A percentile compares a stretch with the other conserved stretches of the same genome.
phyloP scores from a whole-genome alignment of 805 yeast species.

The Yamadazyma nakazawae region DNA sequence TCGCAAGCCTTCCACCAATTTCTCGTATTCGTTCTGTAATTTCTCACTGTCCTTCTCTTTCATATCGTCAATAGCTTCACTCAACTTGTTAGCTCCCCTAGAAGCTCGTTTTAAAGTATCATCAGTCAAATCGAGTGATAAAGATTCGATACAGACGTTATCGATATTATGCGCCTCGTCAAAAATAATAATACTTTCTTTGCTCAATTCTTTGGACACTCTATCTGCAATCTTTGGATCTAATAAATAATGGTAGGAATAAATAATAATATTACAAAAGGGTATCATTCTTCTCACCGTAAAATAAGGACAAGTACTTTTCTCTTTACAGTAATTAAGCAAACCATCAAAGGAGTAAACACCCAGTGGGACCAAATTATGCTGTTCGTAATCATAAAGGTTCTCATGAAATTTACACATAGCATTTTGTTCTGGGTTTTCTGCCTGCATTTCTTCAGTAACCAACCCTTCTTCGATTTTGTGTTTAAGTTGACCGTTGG shows the following conservation, averaged over 20 bases:
- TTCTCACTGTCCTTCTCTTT: conserved; percentile 78
- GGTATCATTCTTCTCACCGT: conserved; percentile 98
- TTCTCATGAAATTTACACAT: conserved; percentile 92
- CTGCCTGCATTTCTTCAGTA: conserved; percentile 53
- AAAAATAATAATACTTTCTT: conserved; percentile 89
- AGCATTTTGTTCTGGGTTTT: conserved; percentile 29
- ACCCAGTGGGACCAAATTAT: conserved; percentile 84
- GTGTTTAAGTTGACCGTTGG: conserved; percentile 82
- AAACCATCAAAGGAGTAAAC: conserved; percentile 91
- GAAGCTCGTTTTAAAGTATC: conserved; percentile 84
- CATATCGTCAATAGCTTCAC: conserved; percentile 80
- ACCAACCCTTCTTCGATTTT: conserved; percentile 48
- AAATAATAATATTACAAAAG: conserved; percentile 87
- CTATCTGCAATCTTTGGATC: conserved; percentile 98
- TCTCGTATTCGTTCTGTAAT: conserved; percentile 86
- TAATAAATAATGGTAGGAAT: conserved; percentile 91
- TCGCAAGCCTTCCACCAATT: conserved; percentile 83
- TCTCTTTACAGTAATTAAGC: conserved; percentile 69
- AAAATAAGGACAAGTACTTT: conserved; percentile 91
- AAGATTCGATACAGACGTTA: conserved; percentile 95
- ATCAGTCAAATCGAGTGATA: conserved; percentile 88
- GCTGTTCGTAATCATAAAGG: conserved; percentile 80
- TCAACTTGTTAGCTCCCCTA: conserved; percentile 76
- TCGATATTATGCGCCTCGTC: conserved; percentile 99
- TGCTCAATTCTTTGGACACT: conserved; percentile 86